A percentile compares a stretch with the other conserved stretches of the same genome.
phyloP scores from a whole-genome alignment of 331 rosid species.

The Spiraea crenata region DNA sequence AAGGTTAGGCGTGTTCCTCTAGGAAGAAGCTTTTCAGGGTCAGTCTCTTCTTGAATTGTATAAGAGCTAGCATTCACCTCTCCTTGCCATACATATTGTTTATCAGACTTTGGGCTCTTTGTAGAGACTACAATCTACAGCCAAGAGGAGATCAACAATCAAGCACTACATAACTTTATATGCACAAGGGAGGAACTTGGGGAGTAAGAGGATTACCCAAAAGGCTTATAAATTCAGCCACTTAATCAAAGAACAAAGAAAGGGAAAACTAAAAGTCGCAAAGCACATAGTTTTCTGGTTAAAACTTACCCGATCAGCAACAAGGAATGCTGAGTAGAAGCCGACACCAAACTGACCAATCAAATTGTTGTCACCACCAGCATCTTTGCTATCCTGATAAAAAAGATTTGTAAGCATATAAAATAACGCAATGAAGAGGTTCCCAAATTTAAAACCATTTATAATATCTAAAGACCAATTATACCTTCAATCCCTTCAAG shows the following conservation, averaged over 20 bases:
- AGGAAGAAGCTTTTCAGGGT: constrained; percentile 76
- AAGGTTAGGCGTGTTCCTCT: constrained; percentile 91
- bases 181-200: not conserved
- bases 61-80: constrained; percentile 96
- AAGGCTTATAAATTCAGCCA: not conserved
- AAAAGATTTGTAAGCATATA: constrained; percentile 32
- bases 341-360: constrained; percentile 99
- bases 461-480: constrained; percentile 5
- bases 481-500: constrained; percentile 84
- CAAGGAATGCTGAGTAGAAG: constrained; percentile 86
- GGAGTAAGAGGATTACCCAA: not conserved
- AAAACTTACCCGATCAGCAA: constrained; percentile 70
- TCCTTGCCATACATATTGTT: constrained; percentile 95
- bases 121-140: constrained; percentile 88
- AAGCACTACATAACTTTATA: not conserved
- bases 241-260: not conserved
- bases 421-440: not conserved
- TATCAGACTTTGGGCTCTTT: constrained; percentile 85
- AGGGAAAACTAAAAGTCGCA: not conserved
- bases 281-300: not conserved
- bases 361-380: constrained; percentile 78
- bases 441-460: constrained; percentile 4
- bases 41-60: constrained; percentile 76
- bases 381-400: constrained; percentile 83
- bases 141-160: constrained; percentile 11